Evolutionary conservation across 306 rosid genomes (phyloP), one percentile per base, ranked within the genome.

Genomic region (Ceratonia siliqua): DNA sequence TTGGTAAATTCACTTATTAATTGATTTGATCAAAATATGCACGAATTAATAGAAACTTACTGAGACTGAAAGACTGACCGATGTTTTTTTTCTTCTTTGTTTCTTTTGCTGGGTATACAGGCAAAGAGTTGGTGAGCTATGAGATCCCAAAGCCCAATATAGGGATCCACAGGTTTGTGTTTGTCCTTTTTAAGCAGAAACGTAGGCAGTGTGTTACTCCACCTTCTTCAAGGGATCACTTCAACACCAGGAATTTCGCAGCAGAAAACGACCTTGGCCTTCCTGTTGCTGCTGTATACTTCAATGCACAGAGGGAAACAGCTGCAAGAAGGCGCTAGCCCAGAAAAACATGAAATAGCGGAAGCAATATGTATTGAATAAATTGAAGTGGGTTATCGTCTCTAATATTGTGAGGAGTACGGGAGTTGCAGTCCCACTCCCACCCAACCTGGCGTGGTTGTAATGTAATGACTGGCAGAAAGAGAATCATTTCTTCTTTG

Each of bases 81-180:
- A 8, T 36, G 3, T 15, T 17, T 4, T 18, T 1, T 42, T 18
- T 2, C 6, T 17, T 2, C 13, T 2, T 30, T 36, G 0, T 11
- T 22, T 27, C 1, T 18, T 18, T 0, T 20, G 1, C 35, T 2
- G n/a, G 39, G 0, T 15, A 20, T 21, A 42, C 70, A 94, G 98
- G 98, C 10, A 88, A 82, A 22, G 98, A 91, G 54, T 58, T 73
- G 69, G 78, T 79, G 85, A 90, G 87, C 81, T 91, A 89, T 77
- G 98, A 94, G 74, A 83, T 45, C 50, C 96, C 98, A 75, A 85
- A 57, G 82, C 98, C 98, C 2, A 82, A 82, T 24, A 91, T 94
- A 50, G 98, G 98, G 59, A 91, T 94, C 35, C 98, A 94, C 73
- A 91, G 98, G 87, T 94, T 68, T 68, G 97, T 94, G 85, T 91